Base-by-base conservation (phyloP, 768 basidiomycete genomes). In the Leucocoprinus leucothites region DNA sequence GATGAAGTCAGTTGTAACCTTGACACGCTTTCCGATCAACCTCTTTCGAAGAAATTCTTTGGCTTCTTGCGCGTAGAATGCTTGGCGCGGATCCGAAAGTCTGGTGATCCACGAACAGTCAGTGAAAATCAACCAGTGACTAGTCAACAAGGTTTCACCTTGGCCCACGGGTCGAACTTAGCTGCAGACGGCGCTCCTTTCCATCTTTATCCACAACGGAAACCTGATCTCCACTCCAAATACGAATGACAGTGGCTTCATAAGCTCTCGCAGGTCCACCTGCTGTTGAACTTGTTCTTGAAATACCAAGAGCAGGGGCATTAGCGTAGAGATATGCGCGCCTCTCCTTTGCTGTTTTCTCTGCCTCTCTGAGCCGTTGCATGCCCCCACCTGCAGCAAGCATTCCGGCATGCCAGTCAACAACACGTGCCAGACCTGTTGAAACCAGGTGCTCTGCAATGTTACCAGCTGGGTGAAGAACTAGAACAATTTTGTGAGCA, bases 371-470 rank as follows among this genome's bases (percentile, higher is more conserved):
- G 25, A 98, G 79, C 40, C 84, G 85, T 63, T 95, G 93, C 83
- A 98, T 91, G 3, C 84, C 89, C 38, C 94, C 94, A 49, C 79
- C 76, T 51, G 78, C 81, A 1, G 92, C 85, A 19, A 99, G 82
- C 81, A 98, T 89, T 19, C 95, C 95, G 14, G 96, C 94, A 68
- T 99, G 96, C 95, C 95, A 98, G 66, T 96, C 95, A 56, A 98
- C 87, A 48, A 98, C 81, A 55, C 92, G 87, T 16, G 95, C 96
- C 1, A 98, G 77, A 25, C 96, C 95, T 43, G 84, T 82, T 3
- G 80, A 82, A 25, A 93, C 85, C 36, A 99, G 78, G 69, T 89
- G 85, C 62, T 96, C 92, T 11, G 94, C 94, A 22, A 99, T 87
- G 70, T 97, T 97, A 28, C 96, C 96, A 16, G 87, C 91, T 8